Evolutionary conservation across 129 eudicot genomes (phyloP).

Genomic region (Artemisia argyi): DNA sequence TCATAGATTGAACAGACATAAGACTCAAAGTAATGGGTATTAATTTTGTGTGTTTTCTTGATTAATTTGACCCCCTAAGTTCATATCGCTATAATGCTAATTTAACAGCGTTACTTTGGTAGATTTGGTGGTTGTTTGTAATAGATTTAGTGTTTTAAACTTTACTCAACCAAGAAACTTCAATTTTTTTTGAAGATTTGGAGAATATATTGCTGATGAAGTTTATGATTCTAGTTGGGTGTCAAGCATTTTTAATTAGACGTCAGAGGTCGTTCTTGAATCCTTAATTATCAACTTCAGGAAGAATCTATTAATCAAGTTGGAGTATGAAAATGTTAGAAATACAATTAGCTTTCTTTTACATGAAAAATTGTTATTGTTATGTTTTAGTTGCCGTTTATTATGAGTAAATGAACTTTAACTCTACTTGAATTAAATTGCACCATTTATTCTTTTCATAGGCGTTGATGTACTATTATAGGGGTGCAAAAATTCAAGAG

Average conservation of each 20-base stretch:
- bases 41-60: slow-evolving; percentile 7
- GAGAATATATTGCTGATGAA: slow-evolving; percentile 20
- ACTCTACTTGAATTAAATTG: neutral
- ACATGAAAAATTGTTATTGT: neutral
- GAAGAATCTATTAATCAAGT: neutral
- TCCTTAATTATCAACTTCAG: neutral
- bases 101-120: slow-evolving; percentile 8
- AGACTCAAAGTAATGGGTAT: neutral
- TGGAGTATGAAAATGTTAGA: neutral
- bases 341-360: neutral
- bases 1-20: neutral
- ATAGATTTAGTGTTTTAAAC: slow-evolving; percentile 21
- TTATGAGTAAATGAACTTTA: neutral
- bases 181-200: neutral
- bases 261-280: neutral
- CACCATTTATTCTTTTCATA: neutral
- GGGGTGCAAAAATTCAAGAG: too few relatives aligned
- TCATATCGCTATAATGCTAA: slow-evolving; percentile 10
- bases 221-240: slow-evolving; percentile 6
- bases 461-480: neutral
- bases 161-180: slow-evolving; percentile 28
- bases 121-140: slow-evolving; percentile 29
- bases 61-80: neutral
- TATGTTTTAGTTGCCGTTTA: neutral
- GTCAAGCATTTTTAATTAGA: neutral